A percentile compares a stretch with the other conserved stretches of the same genome.
Conservation (phyloP, 2,329 filamentous ascomycete species). For the Penicillium psychrosexuale region DNA sequence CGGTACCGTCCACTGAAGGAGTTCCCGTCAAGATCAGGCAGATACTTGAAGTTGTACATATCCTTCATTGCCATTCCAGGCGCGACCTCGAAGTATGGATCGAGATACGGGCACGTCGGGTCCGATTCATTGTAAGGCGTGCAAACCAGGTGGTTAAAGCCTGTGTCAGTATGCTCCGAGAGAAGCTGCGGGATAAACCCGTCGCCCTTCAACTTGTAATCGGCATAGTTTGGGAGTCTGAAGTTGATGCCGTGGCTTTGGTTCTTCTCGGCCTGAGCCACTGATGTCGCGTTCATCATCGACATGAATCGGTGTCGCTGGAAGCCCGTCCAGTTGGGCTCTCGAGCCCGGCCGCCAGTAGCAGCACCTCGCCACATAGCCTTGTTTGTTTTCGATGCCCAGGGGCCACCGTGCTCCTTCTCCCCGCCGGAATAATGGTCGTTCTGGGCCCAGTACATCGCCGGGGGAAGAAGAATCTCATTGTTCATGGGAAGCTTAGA, state of each 20-base stretch:
- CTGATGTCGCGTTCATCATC: slow-evolving; percentile 66
- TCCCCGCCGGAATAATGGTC: slow-evolving; percentile 44
- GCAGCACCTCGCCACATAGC: slow-evolving; percentile 50
- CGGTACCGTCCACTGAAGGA: slow-evolving; percentile 67
- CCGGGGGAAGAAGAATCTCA: slow-evolving; percentile 51
- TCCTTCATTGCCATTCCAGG: slow-evolving; percentile 30
- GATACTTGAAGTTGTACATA: slow-evolving; percentile 59
- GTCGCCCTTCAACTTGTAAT: slow-evolving; percentile 41
- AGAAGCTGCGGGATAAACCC: slow-evolving; percentile 43
- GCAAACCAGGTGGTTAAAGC: slow-evolving; percentile 46
- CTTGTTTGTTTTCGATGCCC: slow-evolving; percentile 43
- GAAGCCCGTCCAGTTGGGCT: slow-evolving; percentile 65
- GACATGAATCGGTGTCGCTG: slow-evolving; percentile 72
- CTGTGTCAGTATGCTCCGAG: slow-evolving; percentile 39
- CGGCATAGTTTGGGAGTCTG: slow-evolving; percentile 36
- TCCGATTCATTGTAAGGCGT: slow-evolving; percentile 34
- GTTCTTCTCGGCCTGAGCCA: slow-evolving; percentile 49
- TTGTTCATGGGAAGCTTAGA: slow-evolving; percentile 52
- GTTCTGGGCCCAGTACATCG: slow-evolving; percentile 50
- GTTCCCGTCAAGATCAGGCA: slow-evolving; percentile 75
- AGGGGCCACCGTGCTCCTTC: slow-evolving; percentile 35
- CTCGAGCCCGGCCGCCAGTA: slow-evolving; percentile 47
- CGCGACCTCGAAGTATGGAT: slow-evolving; percentile 38
- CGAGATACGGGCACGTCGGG: slow-evolving; percentile 48
- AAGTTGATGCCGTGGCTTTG: slow-evolving; percentile 30